These are phyloP conservation scores for Phytophthora uliginosa DNA, from an alignment of 352 stramenopile species.

Conservation along the genomic window DNA sequence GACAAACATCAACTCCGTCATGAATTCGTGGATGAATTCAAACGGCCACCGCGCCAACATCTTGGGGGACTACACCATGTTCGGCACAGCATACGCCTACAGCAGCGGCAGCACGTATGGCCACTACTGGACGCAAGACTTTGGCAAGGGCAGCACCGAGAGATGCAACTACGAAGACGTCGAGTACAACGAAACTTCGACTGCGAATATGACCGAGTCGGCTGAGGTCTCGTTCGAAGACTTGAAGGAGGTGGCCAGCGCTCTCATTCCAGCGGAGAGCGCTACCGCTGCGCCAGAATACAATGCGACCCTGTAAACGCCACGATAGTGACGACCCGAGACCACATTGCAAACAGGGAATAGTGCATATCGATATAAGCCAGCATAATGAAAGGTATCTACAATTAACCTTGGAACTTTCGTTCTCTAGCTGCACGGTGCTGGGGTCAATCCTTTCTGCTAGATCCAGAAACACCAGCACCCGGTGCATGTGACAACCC, in stretches of 20 bases:
- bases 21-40: slow-evolving; percentile 66
- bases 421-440: not conserved
- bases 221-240: slow-evolving; percentile 4
- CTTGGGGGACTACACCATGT: slow-evolving; percentile 43
- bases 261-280: not conserved
- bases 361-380: not conserved
- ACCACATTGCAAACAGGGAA: not conserved
- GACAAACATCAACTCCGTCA: slow-evolving; percentile 39
- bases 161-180: slow-evolving; percentile 22
- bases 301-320: not conserved
- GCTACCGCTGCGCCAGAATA: not conserved
- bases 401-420: not conserved
- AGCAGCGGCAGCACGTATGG: slow-evolving; percentile 39
- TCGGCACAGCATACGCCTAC: slow-evolving; percentile 43
- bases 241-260: not conserved
- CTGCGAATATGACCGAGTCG: not conserved
- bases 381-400: not conserved
- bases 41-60: slow-evolving; percentile 54
- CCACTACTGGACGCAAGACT: slow-evolving; percentile 67
- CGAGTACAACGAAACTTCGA: slow-evolving; percentile 19
- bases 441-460: not conserved
- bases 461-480: slow-evolving; percentile 35
- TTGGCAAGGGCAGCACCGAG: slow-evolving; percentile 39
- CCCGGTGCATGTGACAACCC: slow-evolving; percentile 24
- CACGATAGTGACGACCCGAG: not conserved